A percentile compares a stretch with the other conserved stretches of the same genome.
Conservation (phyloP, 2,329 filamentous ascomycete genomes). For the Beauveria sp. region DNA sequence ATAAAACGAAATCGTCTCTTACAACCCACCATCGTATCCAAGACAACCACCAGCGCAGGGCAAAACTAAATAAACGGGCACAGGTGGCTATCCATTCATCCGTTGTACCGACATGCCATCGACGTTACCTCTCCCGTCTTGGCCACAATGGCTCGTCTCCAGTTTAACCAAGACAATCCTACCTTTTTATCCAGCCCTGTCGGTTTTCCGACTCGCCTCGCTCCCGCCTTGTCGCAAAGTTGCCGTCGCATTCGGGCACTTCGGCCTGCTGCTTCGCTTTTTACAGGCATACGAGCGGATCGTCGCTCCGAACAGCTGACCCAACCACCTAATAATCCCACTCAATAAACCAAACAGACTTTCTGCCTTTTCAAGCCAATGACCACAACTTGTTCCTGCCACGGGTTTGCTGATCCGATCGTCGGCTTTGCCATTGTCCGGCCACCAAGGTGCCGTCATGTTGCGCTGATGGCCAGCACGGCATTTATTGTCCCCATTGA, state of each 20-base stretch:
- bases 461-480: no score
- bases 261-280: no score
- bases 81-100: no score
- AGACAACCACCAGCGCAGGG: no score
- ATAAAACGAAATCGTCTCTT: background rate
- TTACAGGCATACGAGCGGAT: constrained; percentile 2
- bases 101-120: no score
- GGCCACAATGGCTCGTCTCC: background rate
- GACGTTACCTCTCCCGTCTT: no score
- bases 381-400: background rate
- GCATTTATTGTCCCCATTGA: no score
- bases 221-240: background rate
- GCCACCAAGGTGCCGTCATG: background rate
- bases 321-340: background rate
- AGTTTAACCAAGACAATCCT: background rate
- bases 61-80: no score
- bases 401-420: constrained; percentile 10
- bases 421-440: background rate
- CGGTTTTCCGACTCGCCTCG: background rate
- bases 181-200: background rate
- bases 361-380: background rate
- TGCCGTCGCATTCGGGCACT: background rate
- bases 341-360: background rate
- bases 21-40: background rate
- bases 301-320: background rate